Evolutionary conservation across 345 rosid species (phyloP), one percentile per base, ranked within the genome.

Genomic region (Citrus hindsii): DNA sequence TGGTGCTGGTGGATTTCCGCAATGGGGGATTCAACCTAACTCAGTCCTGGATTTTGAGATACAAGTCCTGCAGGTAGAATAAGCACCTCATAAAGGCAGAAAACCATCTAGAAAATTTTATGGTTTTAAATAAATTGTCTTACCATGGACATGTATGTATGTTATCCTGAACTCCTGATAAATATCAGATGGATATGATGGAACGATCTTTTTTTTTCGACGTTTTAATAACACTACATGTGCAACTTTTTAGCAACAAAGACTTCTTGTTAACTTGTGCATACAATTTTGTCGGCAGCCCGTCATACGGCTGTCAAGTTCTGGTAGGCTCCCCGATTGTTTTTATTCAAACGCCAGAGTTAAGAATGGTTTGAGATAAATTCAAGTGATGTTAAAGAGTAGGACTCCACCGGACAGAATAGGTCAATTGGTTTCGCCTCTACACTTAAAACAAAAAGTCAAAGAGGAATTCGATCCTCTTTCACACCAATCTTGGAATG

Each of bases 11-110:
- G 99, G 98, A 74, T 95, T 93, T 84, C 85, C 90, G 58, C 81
- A 88, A 55, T 91, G 99, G 99, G 98, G 98, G 6, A 95, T 95
- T 67, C 92, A 88, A 51, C 93, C 97, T 0, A 91, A 95, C 89
- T 93, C 98, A 0, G 92, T 82, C 77, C 90, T 93, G 72, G 96
- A 86, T 74, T 92, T 95, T 76, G 99, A 95, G 83, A 93, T 95
- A 53, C 97, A 95, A 89, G 97, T 95, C 69, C 83, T 95, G 9
- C 69, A 81, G 8, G 75, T 76, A 19, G n/a, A 90, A 90, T 93
- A 75, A 94, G 33, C 74, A 27, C 61, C 46, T n/a, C 9, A 25
- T 58, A 16, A 76, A 9, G 38, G 65, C 21, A 27, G 35, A 48
- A 73, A 63, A 67, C 68, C 5, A 55, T 75, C 63, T 5, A n/a